A percentile compares a stretch with the other conserved stretches of the same genome.
Conservation (phyloP, 192 early-diverging fungal species). For the Coemansia sp. region DNA sequence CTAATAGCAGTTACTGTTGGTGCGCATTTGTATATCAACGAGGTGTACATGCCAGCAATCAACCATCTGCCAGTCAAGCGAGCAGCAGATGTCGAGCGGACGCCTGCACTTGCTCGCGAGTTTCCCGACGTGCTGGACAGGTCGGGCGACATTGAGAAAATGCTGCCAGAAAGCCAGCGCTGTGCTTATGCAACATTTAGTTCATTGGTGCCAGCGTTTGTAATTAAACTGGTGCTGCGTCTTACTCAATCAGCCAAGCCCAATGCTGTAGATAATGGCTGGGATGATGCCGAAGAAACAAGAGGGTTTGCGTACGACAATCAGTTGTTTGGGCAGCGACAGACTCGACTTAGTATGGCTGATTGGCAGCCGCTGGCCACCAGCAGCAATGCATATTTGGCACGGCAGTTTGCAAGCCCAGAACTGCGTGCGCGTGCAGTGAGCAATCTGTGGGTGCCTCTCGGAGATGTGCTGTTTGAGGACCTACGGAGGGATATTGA, state of each 20-base stretch:
- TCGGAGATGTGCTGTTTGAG: slow-evolving; percentile 25
- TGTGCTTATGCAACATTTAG: slow-evolving; percentile 35
- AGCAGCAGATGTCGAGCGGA: slow-evolving; percentile 31
- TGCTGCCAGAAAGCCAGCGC: neutral
- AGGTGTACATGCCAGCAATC: slow-evolving; percentile 61
- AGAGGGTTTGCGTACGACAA: neutral
- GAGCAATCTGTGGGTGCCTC: slow-evolving; percentile 47
- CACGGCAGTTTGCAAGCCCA: slow-evolving; percentile 21
- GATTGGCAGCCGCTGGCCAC: neutral
- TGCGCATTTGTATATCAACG: slow-evolving; percentile 56
- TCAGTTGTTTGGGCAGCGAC: neutral
- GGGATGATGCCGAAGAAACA: neutral
- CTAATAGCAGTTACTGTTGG: slow-evolving; percentile 55
- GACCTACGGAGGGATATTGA: slow-evolving; percentile 27
- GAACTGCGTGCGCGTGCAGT: slow-evolving; percentile 24
- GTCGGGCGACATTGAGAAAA: neutral
- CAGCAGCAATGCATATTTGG: slow-evolving; percentile 9
- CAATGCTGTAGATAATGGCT: neutral
- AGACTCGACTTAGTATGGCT: neutral
- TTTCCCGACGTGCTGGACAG: slow-evolving; percentile 33
- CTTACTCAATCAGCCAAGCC: slow-evolving; percentile 4
- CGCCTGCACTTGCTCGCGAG: slow-evolving; percentile 24
- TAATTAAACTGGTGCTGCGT: slow-evolving; percentile 14
- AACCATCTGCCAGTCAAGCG: slow-evolving; percentile 52
- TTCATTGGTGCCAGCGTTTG: slow-evolving; percentile 25